Evolutionary conservation across 495 filamentous ascomycete species (phyloP), one percentile per base, ranked within the genome.

Genomic region (Gamarada debralockiae): DNA sequence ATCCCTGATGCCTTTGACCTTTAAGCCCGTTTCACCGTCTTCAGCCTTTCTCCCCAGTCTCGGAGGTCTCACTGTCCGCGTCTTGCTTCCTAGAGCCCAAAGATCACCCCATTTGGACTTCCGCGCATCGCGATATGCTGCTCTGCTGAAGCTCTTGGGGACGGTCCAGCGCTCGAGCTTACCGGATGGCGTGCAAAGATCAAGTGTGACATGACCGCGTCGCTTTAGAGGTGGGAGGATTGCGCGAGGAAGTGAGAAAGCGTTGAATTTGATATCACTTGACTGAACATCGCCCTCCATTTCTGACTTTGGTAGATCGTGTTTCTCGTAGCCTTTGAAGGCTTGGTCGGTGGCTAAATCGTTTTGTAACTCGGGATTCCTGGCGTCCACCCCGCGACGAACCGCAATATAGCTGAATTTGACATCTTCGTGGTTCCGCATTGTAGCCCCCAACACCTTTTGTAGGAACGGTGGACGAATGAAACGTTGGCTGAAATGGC

Each of bases 21-120:
- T 60, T 10, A 45, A 4, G 34, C n/a, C 37, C 27, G 44, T 21
- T 14, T n/a, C 23, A 29, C 41, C 42, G n/a, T 50, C 46, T 45
- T 56, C 51, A 41, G 50, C 21, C 40, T 62, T 9, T 45, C 56
- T 44, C 29, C 61, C 50, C 33, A 90, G 71, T 24, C 82, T 80
- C 39, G 89, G 64, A 34, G 69, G 76, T 51, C 87, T 72, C 3
- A 58, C 57, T 1, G 84, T 77, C 37, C 89, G 76, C 0, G 89
- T 95, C 78, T 97, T 98, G 6, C 91, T 92, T 0, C 92, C 95
- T 2, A 98, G 73, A 5, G 91, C 90, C 93, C 93, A 98, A 17
- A 97, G 71, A 67, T 98, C 93, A 38, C 95, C 93, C 93, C 93
- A 97, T 33, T 67, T 67, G 0, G 85, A 78, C 66, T 98, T 98